A percentile compares a stretch with the other conserved stretches of the same genome.
These are phyloP conservation scores for Entomophthora muscae DNA, from an alignment of 371 early-diverging fungal species.

Conservation along the genomic window DNA sequence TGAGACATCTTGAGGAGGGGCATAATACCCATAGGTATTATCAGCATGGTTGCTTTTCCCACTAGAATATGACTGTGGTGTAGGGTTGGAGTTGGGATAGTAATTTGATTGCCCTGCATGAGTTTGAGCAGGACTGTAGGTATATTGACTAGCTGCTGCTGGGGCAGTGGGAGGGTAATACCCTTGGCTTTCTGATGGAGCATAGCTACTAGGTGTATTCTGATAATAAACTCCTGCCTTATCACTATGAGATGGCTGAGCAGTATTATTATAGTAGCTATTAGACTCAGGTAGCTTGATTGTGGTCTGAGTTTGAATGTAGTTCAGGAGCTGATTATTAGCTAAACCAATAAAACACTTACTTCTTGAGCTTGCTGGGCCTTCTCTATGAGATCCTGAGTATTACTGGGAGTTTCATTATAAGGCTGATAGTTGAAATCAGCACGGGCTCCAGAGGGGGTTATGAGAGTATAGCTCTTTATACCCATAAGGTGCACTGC, in stretches of 20 bases:
- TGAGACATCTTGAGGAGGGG: neutral
- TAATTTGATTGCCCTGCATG: neutral
- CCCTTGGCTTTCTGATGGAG: neutral
- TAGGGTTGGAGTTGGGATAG: neutral
- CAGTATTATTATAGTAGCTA: neutral
- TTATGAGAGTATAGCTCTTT: neutral
- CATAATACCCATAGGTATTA: neutral
- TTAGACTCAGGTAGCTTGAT: neutral
- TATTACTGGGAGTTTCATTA: neutral
- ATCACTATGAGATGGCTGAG: neutral
- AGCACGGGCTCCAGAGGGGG: neutral
- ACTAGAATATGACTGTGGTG: neutral
- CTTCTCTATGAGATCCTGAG: neutral
- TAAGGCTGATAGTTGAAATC: neutral
- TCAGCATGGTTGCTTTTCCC: neutral
- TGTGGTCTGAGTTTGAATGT: neutral
- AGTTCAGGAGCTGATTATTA: neutral
- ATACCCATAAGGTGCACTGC: neutral
- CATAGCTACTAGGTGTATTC: neutral
- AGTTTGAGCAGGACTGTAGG: neutral
- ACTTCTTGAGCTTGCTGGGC: neutral
- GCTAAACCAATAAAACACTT: neutral
- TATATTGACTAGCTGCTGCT: neutral
- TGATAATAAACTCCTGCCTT: neutral
- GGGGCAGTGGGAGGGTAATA: neutral